Base-by-base conservation (phyloP, 2,329 filamentous ascomycete species). In the Penicillium polonicum region DNA sequence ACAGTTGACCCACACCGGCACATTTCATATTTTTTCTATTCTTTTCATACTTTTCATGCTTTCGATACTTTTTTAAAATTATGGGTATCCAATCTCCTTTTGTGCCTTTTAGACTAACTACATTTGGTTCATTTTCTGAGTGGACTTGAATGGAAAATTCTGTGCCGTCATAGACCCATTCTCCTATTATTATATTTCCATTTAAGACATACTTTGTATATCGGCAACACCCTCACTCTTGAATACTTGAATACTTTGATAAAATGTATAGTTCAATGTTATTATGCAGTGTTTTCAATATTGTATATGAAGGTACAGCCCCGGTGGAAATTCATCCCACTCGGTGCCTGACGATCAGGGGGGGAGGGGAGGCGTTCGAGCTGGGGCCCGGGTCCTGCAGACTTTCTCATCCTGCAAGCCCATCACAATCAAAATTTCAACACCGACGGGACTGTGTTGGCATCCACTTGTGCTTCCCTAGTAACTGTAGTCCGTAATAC, bases 331-430 rank as follows among this genome's bases (percentile, higher is more conserved):
- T 35, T 55, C 17, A 27, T 45, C 27, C 49, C 50, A 33, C 21
- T 29, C 46, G 29, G 56, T 59, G 49, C 59, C 59, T 60, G 59
- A 56, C 59, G 59, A 60, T 59, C 59, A 56, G 59, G 56, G 58
- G 38, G 49, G 33, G 19, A 53, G 59, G 48, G 58, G 48, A 38
- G 33, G 19, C 8, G 9, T 44, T 25, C n/a, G 29, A 42, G 17
- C 27, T 25, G 6, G 48, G 29, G 27, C 44, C 29, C 13, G 19
- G 2, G 5, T 39, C 41, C 39, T 46, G 29, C 50, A 38, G 23
- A 46, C 12, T 27, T 17, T 29, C 21, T 36, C 9, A 10, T 42
- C 33, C 44, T 41, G 19, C 21, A 52, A 27, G 17, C 6, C 29
- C 29, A 44, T 48, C 35, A 27, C n/a, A 50, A 43, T 29, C 19